Conservation (phyloP, 805 yeast genomes). For the Cyberlindnera maclurae region DNA sequence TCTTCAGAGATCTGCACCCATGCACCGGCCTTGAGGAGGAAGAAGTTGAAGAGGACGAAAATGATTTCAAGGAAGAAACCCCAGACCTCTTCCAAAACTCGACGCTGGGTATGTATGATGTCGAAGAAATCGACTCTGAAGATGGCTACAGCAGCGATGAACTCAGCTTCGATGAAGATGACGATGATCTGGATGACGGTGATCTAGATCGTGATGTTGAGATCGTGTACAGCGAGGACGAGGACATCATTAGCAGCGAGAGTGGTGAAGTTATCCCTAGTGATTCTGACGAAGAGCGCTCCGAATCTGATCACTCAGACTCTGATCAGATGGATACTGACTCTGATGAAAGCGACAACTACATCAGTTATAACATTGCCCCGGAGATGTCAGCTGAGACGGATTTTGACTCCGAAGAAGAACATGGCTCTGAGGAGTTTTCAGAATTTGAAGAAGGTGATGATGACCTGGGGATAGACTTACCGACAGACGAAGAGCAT, state of each 20-base stretch:
- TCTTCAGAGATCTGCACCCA: constrained; percentile 39
- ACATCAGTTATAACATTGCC: constrained; percentile 11
- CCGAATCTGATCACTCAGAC: constrained; percentile 18
- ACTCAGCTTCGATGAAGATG: constrained; percentile 40
- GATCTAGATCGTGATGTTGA: constrained; percentile 18
- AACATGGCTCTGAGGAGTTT: constrained; percentile 3
- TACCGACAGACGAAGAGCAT: constrained; percentile 21
- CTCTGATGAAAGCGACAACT: constrained; percentile 7
- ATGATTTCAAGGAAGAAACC: constrained; percentile 56
- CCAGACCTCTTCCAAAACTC: constrained; percentile 84
- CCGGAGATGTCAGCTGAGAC: constrained; percentile 6
- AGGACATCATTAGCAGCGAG: constrained; percentile 23
- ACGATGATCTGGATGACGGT: constrained; percentile 27
- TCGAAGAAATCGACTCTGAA: constrained; percentile 61
- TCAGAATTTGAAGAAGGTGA: background rate
- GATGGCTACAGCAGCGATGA: constrained; percentile 51
- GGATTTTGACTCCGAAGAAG: constrained; percentile 6
- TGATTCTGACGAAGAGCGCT: constrained; percentile 11
- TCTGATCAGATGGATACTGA: constrained; percentile 10
- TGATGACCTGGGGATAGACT: constrained; percentile 16
- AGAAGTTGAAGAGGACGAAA: constrained; percentile 47
- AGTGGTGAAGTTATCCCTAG: constrained; percentile 23
- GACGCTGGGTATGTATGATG: constrained; percentile 90
- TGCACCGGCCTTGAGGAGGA: constrained; percentile 46
- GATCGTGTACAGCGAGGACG: constrained; percentile 28